A percentile compares a stretch with the other conserved stretches of the same genome.
phyloP scores from a whole-genome alignment of 805 yeast species.

The Candida peoriensis region DNA sequence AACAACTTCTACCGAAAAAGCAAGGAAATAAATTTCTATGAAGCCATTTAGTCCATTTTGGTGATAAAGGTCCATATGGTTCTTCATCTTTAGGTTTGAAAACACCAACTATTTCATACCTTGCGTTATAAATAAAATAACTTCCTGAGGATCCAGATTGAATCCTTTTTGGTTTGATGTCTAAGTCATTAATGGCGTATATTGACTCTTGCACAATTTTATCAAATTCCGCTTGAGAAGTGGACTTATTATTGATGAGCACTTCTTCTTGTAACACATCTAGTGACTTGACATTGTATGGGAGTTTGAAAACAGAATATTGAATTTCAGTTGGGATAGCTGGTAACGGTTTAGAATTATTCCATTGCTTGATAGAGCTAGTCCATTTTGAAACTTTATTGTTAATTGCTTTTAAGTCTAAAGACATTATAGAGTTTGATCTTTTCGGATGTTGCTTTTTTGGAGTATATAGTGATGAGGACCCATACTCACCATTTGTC shows the following conservation, averaged over 20 bases:
- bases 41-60: slow-evolving; percentile 78
- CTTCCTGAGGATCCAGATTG: slow-evolving; percentile 68
- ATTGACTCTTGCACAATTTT: slow-evolving; percentile 38
- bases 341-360: slow-evolving; percentile 12
- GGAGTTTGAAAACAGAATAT: slow-evolving; percentile 49
- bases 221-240: slow-evolving; percentile 29
- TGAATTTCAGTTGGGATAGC: slow-evolving; percentile 39
- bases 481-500: neutral
- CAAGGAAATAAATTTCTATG: slow-evolving; percentile 74
- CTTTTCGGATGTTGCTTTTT: slow-evolving; percentile 4
- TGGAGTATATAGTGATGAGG: neutral
- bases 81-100: slow-evolving; percentile 80
- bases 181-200: slow-evolving; percentile 38
- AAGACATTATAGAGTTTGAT: slow-evolving; percentile 19
- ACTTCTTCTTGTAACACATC: slow-evolving; percentile 25
- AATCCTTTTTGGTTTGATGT: slow-evolving; percentile 47
- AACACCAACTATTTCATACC: slow-evolving; percentile 44
- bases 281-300: slow-evolving; percentile 27
- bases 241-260: slow-evolving; percentile 23
- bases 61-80: slow-evolving; percentile 73
- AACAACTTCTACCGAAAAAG: slow-evolving; percentile 67
- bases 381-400: slow-evolving; percentile 25
- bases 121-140: slow-evolving; percentile 46
- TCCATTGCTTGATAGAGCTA: slow-evolving; percentile 23
- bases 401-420: slow-evolving; percentile 18